Conservation (phyloP, 805 yeast genomes). For the Saturnispora silvae region DNA sequence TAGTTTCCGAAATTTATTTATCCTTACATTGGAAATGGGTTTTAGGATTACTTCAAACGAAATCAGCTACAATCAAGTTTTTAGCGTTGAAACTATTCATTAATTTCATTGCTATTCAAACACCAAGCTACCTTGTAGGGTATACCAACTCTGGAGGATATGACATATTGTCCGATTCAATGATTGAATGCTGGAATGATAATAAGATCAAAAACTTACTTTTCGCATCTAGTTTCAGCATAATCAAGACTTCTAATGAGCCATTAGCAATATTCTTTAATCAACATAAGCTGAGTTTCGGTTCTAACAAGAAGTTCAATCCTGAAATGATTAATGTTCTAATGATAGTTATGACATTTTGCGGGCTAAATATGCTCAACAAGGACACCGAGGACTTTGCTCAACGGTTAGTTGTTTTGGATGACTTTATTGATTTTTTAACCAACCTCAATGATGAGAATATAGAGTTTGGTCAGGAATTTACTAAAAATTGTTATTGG, state of each 20-base stretch:
- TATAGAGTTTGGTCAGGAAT: too few species aligned
- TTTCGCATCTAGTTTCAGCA: conserved; percentile 39
- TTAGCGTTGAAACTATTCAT: conserved; percentile 37
- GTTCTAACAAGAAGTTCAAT: too few species aligned
- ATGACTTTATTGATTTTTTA: too few species aligned
- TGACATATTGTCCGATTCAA: conserved; percentile 33
- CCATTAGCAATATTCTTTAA: not conserved
- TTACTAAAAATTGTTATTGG: too few species aligned
- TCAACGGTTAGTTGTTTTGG: too few species aligned
- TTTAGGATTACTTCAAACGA: conserved; percentile 36
- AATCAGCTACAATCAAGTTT: conserved; percentile 28
- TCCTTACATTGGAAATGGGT: conserved; percentile 59
- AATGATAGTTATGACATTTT: too few species aligned
- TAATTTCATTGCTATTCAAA: conserved; percentile 36
- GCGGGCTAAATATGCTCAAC: too few species aligned
- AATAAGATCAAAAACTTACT: conserved; percentile 33
- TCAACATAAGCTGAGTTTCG: too few species aligned
- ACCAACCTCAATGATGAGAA: too few species aligned
- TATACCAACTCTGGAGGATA: conserved; percentile 46
- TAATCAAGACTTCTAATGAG: not conserved
- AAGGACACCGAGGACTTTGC: too few species aligned
- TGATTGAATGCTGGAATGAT: conserved; percentile 40
- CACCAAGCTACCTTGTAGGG: conserved; percentile 34
- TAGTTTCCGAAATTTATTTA: too few species aligned
- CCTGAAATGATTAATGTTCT: too few species aligned